phyloP scores from a whole-genome alignment of 2,329 filamentous ascomycete genomes.

The Scedosporium aurantiacum region DNA sequence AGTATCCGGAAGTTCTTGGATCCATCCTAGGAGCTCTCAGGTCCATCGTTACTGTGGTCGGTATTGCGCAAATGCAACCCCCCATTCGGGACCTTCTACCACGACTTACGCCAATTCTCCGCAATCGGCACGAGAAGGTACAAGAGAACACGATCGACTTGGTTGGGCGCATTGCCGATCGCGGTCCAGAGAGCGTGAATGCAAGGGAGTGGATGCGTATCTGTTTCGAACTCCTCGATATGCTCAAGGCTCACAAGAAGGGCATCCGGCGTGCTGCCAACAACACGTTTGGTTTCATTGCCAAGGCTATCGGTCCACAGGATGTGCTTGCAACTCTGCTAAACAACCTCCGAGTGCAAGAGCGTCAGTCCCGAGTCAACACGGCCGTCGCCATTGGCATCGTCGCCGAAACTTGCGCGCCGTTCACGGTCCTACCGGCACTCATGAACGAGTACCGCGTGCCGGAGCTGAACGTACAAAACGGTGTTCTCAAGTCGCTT shows the following conservation, averaged over 20 bases:
- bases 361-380: constrained; percentile 95
- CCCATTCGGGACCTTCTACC: constrained; percentile 94
- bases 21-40: constrained; percentile 91
- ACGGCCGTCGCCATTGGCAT: constrained; percentile 98
- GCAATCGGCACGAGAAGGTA: constrained; percentile 97
- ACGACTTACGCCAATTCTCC: constrained; percentile 90
- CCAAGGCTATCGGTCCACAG: constrained; percentile 95
- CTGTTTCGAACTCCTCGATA: constrained; percentile 96
- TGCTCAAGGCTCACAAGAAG: constrained; percentile 99
- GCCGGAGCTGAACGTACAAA: constrained; percentile 96
- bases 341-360: constrained; percentile 93
- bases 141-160: constrained; percentile 98
- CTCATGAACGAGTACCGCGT: constrained; percentile 99
- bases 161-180: constrained; percentile 93
- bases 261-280: constrained; percentile 95
- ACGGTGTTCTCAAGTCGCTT: constrained; percentile 92
- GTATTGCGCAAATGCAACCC: constrained; percentile 96
- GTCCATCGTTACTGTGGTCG: constrained; percentile 94
- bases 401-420: constrained; percentile 94
- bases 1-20: constrained; percentile 94
- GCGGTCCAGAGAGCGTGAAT: constrained; percentile 91
- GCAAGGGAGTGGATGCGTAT: constrained; percentile 99
- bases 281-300: constrained; percentile 99
- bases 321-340: constrained; percentile 91
- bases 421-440: constrained; percentile 95